Evolutionary conservation across 495 filamentous ascomycete genomes (phyloP).

Genomic region (Hamigera avellanea): DNA sequence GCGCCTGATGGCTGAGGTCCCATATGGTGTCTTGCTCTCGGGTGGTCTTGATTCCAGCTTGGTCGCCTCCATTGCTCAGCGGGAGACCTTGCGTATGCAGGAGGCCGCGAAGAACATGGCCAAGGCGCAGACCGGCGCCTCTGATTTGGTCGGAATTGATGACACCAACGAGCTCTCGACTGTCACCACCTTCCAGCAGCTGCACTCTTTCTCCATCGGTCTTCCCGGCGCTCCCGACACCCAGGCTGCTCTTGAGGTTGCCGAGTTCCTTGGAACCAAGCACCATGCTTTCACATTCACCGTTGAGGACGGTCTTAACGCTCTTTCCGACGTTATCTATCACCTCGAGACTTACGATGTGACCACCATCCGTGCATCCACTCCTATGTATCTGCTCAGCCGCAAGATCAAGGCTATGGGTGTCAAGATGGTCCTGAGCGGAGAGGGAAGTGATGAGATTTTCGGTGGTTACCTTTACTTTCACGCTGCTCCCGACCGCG

Average conservation of each 20-base stretch:
- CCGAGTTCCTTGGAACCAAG: conserved; percentile 90
- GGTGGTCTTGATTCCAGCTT: conserved; percentile 93
- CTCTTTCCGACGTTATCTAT: conserved; percentile 91
- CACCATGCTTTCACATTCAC: conserved; percentile 98
- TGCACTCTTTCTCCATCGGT: conserved; percentile 98
- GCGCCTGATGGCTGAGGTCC: conserved; percentile 95
- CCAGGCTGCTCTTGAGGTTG: conserved; percentile 77
- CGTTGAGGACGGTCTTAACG: conserved; percentile 90
- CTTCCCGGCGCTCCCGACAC: conserved; percentile 85
- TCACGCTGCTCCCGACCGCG: conserved; percentile 81
- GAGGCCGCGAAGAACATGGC: conserved; percentile 31
- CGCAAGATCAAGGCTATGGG: conserved; percentile 99
- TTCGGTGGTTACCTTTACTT: conserved; percentile 99
- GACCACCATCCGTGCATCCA: conserved; percentile 95
- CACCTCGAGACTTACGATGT: conserved; percentile 97
- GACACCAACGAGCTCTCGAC: conserved; percentile 80
- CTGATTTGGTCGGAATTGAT: conserved; percentile 84
- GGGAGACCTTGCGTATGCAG: conserved; percentile 72
- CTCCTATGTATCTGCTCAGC: conserved; percentile 94
- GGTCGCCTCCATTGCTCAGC: conserved; percentile 88
- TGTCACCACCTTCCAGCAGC: conserved; percentile 82
- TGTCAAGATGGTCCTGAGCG: conserved; percentile 97
- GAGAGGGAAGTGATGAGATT: conserved; percentile 94
- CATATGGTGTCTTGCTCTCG: conserved; percentile 90
- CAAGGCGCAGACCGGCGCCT: conserved; percentile 38